Evolutionary conservation across 139 green algal species (phyloP).

Genomic region (Coelastrella sp.): DNA sequence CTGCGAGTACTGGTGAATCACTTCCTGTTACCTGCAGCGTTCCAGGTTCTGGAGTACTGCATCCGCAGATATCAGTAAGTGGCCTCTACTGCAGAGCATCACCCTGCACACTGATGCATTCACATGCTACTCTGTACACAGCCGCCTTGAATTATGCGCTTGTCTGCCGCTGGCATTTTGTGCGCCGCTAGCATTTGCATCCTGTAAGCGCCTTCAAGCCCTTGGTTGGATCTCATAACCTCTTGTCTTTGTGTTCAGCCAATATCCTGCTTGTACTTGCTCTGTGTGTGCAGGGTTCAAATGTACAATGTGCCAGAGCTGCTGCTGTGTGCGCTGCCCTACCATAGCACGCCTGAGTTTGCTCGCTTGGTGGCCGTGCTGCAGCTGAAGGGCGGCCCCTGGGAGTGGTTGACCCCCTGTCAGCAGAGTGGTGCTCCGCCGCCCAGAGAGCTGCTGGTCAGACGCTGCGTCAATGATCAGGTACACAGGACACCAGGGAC

Average conservation of each 20-base stretch:
- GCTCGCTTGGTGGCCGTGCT: constrained; percentile 84
- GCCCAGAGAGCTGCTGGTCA: constrained; percentile 73
- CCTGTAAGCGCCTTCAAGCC: too few species aligned
- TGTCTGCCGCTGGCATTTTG: too few species aligned
- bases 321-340: constrained; percentile 81
- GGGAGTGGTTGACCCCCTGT: constrained; percentile 76
- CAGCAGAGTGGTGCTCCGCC: constrained; percentile 75
- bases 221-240: too few species aligned
- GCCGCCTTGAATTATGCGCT: too few species aligned
- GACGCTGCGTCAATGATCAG: constrained; percentile 75
- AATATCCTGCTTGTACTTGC: constrained; percentile 19
- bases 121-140: too few species aligned
- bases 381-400: constrained; percentile 67
- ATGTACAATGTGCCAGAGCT: constrained; percentile 85
- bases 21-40: constrained; percentile 76
- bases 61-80: constrained; percentile 86
- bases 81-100: background rate
- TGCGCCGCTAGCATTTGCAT: too few species aligned
- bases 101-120: too few species aligned
- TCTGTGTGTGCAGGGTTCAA: constrained; percentile 72
- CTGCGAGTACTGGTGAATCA: constrained; percentile 80
- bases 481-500: background rate
- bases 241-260: too few species aligned
- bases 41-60: constrained; percentile 90
- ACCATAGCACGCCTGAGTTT: constrained; percentile 93